Conservation (phyloP, 1,284 basidiomycete genomes). For the Serendipita sp. region DNA sequence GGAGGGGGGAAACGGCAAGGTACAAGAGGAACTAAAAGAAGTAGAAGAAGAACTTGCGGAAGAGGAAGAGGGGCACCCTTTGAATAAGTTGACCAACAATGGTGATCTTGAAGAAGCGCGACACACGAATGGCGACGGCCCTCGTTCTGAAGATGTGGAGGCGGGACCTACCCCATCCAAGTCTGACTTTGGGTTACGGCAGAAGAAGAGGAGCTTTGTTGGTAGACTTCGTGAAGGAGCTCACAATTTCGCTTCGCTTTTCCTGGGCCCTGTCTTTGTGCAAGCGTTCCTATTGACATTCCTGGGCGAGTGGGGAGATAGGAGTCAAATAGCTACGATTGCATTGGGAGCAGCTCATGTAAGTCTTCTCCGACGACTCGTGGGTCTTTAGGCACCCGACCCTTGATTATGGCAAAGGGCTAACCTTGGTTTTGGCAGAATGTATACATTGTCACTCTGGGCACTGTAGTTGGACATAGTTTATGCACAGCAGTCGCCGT, state of each 20-base stretch:
- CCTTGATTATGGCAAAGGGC: background rate
- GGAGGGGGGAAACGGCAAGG: conserved; percentile 57
- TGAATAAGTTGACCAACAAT: conserved; percentile 44
- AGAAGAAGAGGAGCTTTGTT: background rate
- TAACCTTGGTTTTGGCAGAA: conserved; percentile 29
- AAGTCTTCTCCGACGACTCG: conserved; percentile 22
- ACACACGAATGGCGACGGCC: background rate
- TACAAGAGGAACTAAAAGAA: conserved; percentile 85
- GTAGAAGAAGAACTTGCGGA: conserved; percentile 79
- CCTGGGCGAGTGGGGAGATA: conserved; percentile 95
- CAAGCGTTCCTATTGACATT: conserved; percentile 94
- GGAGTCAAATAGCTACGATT: conserved; percentile 95
- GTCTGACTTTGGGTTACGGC: background rate
- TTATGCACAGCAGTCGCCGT: conserved; percentile 85
- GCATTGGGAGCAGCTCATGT: conserved; percentile 93
- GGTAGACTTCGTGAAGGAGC: conserved; percentile 41
- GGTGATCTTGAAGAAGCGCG: background rate
- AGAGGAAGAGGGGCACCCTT: conserved; percentile 43
- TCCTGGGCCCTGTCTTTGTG: conserved; percentile 87
- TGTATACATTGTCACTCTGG: conserved; percentile 70
- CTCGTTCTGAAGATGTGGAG: background rate
- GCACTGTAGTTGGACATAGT: conserved; percentile 81
- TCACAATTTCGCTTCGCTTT: conserved; percentile 68
- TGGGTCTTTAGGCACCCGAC: conserved; percentile 4
- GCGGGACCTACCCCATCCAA: conserved; percentile 9